Percentiles rank a stretch among this genome's conserved stretches.
Evolutionary conservation across 257 asterid species (phyloP).

Genomic region (Prunella vulgaris): DNA sequence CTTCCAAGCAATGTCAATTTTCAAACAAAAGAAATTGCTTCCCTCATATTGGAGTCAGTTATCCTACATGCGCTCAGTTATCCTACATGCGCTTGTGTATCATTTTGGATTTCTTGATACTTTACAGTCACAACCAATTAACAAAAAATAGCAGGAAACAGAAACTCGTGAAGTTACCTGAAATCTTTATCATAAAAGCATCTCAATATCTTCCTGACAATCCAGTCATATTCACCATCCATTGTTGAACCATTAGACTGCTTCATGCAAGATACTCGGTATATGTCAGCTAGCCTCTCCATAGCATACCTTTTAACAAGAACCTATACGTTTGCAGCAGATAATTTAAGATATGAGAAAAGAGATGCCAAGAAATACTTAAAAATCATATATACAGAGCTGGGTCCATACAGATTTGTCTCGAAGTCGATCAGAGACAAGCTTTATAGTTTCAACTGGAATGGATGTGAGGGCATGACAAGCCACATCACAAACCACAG

Average conservation of each 20-base stretch:
- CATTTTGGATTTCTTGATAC: neutral
- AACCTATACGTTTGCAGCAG: constrained; percentile 46
- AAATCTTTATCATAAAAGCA: constrained; percentile 94
- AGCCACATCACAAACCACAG: constrained; percentile 76
- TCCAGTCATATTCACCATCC: constrained; percentile 68
- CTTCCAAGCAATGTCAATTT: neutral
- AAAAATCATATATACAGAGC: constrained; percentile 12
- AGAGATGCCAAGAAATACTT: constrained; percentile 7
- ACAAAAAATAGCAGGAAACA: constrained; percentile 8
- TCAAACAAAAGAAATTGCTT: constrained; percentile 1
- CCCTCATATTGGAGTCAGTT: neutral
- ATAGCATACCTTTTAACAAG: constrained; percentile 73
- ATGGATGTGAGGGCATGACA: constrained; percentile 54
- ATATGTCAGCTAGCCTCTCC: constrained; percentile 84
- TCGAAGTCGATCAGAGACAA: constrained; percentile 87
- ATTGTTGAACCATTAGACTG: constrained; percentile 33
- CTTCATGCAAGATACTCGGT: constrained; percentile 55
- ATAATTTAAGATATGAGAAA: constrained; percentile 15
- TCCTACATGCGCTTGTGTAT: constrained; percentile 8
- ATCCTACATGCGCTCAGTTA: neutral
- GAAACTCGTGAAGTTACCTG: constrained; percentile 50
- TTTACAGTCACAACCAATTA: constrained; percentile 11
- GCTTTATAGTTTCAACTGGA: constrained; percentile 62
- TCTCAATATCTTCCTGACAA: constrained; percentile 74
- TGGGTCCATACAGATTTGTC: constrained; percentile 78